phyloP scores from a whole-genome alignment of 1,284 basidiomycete species.

The Chondrostereum purpureum region DNA sequence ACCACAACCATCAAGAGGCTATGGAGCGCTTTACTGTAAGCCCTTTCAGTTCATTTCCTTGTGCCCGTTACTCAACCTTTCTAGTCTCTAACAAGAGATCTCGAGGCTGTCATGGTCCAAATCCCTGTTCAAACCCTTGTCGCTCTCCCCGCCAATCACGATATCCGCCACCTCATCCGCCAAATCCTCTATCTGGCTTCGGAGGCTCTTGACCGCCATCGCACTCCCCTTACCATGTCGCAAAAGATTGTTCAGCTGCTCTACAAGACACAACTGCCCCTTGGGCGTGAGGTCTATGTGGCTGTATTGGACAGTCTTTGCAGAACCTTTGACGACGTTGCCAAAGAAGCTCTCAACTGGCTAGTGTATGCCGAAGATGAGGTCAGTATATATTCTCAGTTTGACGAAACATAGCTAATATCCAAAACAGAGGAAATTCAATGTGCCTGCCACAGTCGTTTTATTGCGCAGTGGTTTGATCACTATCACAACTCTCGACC shows the following conservation, averaged over 20 bases:
- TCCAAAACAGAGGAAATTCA: slow-evolving; percentile 78
- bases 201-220: slow-evolving; percentile 74
- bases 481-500: slow-evolving; percentile 76
- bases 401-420: slow-evolving; percentile 7
- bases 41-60: slow-evolving; percentile 6
- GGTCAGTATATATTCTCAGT: slow-evolving; percentile 35
- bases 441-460: slow-evolving; percentile 89
- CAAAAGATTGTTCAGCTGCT: slow-evolving; percentile 89
- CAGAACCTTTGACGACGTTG: slow-evolving; percentile 85
- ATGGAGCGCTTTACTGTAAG: slow-evolving; percentile 73
- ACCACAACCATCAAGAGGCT: slow-evolving; percentile 52
- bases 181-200: slow-evolving; percentile 77
- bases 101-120: slow-evolving; percentile 75
- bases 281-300: slow-evolving; percentile 90
- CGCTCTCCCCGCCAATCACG: slow-evolving; percentile 74
- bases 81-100: slow-evolving; percentile 65
- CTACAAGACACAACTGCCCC: slow-evolving; percentile 78
- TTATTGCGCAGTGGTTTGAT: slow-evolving; percentile 83
- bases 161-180: slow-evolving; percentile 78
- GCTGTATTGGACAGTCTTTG: slow-evolving; percentile 87
- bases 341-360: slow-evolving; percentile 97
- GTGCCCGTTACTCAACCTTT: background rate
- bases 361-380: slow-evolving; percentile 95
- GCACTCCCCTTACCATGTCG: slow-evolving; percentile 87
- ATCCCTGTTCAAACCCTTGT: slow-evolving; percentile 61